phyloP scores from a whole-genome alignment of 768 basidiomycete genomes.

The Amylocystis lapponica region DNA sequence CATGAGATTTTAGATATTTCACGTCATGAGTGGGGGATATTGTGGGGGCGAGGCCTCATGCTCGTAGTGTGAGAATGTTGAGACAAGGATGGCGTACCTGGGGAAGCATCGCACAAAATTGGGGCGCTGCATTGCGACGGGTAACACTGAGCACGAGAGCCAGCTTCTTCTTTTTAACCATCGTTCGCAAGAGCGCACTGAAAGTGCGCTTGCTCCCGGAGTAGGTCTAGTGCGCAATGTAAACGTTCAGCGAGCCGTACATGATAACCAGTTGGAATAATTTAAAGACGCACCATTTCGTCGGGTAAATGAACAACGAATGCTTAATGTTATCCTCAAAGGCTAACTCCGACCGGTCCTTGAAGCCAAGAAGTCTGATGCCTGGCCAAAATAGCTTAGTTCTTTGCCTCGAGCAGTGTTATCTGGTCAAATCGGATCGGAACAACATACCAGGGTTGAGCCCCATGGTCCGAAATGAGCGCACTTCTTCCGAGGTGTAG shows the following conservation, averaged over 20 bases:
- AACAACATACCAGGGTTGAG: slow-evolving; percentile 60
- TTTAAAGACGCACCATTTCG: slow-evolving; percentile 78
- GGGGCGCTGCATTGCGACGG: slow-evolving; percentile 66
- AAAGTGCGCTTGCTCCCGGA: slow-evolving; percentile 93
- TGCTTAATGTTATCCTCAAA: slow-evolving; percentile 94
- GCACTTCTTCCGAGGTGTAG: slow-evolving; percentile 79
- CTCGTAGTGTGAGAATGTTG: not conserved
- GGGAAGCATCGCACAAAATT: slow-evolving; percentile 81
- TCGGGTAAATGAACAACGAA: slow-evolving; percentile 85
- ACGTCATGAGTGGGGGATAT: slow-evolving; percentile 1
- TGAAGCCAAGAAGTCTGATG: slow-evolving; percentile 92
- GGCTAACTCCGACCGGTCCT: slow-evolving; percentile 56
- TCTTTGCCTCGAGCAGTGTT: no score
- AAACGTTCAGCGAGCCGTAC: not conserved
- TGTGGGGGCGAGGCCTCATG: not conserved
- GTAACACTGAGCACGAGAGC: slow-evolving; percentile 70
- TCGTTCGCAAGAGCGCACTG: slow-evolving; percentile 76
- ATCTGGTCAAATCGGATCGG: not conserved
- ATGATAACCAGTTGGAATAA: not conserved
- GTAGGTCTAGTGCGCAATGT: slow-evolving; percentile 46
- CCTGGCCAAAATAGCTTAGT: slow-evolving; percentile 35
- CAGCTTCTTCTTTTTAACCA: slow-evolving; percentile 76
- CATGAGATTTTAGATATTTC: not conserved
- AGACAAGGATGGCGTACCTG: slow-evolving; percentile 46
- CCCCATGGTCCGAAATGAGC: slow-evolving; percentile 75